These are phyloP conservation scores for Theileria parva DNA, from an alignment of 169 alveolate species.

Conservation along the genomic window DNA sequence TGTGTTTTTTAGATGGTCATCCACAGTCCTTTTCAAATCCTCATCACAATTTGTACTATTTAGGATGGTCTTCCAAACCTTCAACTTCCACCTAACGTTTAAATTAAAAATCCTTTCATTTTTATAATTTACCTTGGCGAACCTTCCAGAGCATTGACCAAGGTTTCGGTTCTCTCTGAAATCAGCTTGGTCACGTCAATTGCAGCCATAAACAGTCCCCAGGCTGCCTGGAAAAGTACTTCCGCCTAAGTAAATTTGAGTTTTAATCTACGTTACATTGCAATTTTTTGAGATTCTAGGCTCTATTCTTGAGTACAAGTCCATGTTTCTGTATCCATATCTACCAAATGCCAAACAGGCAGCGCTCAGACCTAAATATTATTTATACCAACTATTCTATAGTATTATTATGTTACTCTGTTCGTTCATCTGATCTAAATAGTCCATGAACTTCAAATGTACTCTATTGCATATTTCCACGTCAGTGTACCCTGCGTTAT, in stretches of 20 bases:
- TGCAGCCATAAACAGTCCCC: slow-evolving; percentile 60
- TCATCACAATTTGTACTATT: slow-evolving; percentile 3
- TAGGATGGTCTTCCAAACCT: slow-evolving; percentile 14
- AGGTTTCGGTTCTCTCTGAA: slow-evolving; percentile 15
- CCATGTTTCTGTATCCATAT: slow-evolving; percentile 41
- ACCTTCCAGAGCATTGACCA: slow-evolving; percentile 9
- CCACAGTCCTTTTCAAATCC: slow-evolving; percentile 7
- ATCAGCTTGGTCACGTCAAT: slow-evolving; percentile 33
- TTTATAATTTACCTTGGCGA: slow-evolving; percentile 34
- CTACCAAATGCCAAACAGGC: slow-evolving; percentile 62
- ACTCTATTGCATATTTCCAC: slow-evolving; percentile 21
- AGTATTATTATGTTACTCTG: slow-evolving; percentile 9
- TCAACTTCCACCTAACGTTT: slow-evolving; percentile 20
- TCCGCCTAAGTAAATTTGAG: slow-evolving; percentile 29
- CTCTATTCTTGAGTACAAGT: slow-evolving; percentile 18
- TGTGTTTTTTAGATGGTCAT: not conserved
- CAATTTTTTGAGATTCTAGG: slow-evolving; percentile 7
- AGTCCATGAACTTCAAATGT: slow-evolving; percentile 31
- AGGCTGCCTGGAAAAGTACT: slow-evolving; percentile 53
- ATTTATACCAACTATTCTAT: not conserved
- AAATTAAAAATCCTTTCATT: not conserved
- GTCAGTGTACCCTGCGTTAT: slow-evolving; percentile 41
- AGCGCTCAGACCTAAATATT: slow-evolving; percentile 40
- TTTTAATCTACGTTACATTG: not conserved
- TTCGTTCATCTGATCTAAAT: slow-evolving; percentile 10